Evolutionary conservation across 2,329 filamentous ascomycete species (phyloP).

Genomic region (Colletotrichum kahawae): DNA sequence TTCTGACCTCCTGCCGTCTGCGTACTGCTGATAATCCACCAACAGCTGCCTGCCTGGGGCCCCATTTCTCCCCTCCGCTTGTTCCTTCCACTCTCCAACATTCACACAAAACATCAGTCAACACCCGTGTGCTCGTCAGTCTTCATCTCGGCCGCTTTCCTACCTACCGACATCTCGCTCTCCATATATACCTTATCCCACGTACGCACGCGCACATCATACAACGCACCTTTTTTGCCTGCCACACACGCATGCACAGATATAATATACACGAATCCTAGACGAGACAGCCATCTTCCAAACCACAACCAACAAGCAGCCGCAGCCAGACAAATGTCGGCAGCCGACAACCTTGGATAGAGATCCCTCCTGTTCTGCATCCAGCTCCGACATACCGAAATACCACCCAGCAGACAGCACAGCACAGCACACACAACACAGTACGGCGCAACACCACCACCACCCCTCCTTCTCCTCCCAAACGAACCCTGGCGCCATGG

Average conservation of each 20-base stretch:
- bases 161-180: neutral
- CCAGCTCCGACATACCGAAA: neutral
- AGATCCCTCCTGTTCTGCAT: slow-evolving; percentile 1
- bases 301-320: neutral
- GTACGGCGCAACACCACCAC: neutral
- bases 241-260: neutral
- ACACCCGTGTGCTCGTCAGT: neutral
- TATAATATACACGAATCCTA: neutral
- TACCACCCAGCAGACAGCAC: neutral
- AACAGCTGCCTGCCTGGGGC: neutral
- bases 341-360: slow-evolving; percentile 1
- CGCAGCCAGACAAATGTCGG: neutral
- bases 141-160: neutral
- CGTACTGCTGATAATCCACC: neutral
- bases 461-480: neutral
- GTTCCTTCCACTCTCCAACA: neutral
- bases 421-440: neutral
- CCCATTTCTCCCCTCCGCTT: neutral
- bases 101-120: neutral
- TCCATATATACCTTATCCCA: neutral
- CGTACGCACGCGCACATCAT: neutral
- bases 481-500: slow-evolving; percentile 4
- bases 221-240: neutral
- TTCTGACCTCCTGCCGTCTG: neutral
- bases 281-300: neutral